A percentile compares a stretch with the other conserved stretches of the same genome.
Conservation (phyloP, 164 flowering plant genomes). For the Hamamelis virginiana region DNA sequence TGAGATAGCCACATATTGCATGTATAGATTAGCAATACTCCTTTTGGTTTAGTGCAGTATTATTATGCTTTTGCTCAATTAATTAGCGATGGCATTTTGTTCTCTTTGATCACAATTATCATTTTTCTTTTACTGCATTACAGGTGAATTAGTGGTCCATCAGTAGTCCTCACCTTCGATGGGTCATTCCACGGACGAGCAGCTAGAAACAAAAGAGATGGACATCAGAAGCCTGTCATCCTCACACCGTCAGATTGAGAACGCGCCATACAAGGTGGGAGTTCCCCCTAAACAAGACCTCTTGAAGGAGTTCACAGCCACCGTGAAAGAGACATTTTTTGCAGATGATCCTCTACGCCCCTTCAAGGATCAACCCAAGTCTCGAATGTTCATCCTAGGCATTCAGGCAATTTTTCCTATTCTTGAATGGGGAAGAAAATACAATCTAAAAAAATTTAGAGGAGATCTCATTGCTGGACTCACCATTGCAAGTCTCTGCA, state of each 20-base stretch:
- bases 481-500: constrained; percentile 85
- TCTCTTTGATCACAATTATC: constrained; percentile 11
- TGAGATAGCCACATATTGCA: neutral
- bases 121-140: constrained; percentile 3
- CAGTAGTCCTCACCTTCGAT: constrained; percentile 12
- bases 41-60: neutral
- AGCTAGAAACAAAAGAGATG: constrained; percentile 33
- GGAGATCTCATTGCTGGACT: constrained; percentile 80
- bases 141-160: constrained; percentile 15
- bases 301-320: constrained; percentile 42
- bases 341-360: constrained; percentile 73
- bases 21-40: neutral
- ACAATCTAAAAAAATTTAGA: constrained; percentile 48
- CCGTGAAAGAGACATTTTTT: constrained; percentile 67
- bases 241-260: constrained; percentile 21
- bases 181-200: constrained; percentile 34
- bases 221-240: constrained; percentile 39
- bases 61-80: neutral
- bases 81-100: neutral
- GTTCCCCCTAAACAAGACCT: constrained; percentile 59
- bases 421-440: constrained; percentile 61
- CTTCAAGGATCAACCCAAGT: constrained; percentile 65
- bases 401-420: constrained; percentile 70
- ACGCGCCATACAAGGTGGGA: constrained; percentile 50
- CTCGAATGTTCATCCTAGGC: constrained; percentile 54